A percentile compares a stretch with the other conserved stretches of the same genome.
phyloP scores from a whole-genome alignment of 75 land plant species.

The Selaginella tamariscina region DNA sequence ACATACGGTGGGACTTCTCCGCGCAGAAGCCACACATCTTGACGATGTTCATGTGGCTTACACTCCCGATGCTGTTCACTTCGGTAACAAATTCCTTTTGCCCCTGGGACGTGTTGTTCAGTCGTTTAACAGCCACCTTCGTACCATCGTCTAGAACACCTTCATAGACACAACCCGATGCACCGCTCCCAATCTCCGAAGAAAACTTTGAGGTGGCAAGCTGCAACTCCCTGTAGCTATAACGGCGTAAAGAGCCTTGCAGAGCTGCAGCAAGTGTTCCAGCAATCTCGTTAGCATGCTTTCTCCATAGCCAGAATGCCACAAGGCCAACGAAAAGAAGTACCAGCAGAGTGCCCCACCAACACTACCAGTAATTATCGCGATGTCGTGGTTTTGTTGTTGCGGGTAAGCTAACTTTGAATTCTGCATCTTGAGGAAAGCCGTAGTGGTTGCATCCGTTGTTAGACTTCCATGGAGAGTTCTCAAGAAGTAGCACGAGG shows the following conservation, averaged over 20 bases:
- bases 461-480: not conserved
- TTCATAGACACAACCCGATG: not conserved
- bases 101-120: not conserved
- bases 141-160: not conserved
- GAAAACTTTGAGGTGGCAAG: not conserved
- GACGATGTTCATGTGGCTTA: constrained; percentile 10
- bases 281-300: not conserved
- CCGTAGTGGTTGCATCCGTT: not conserved
- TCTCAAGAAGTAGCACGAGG: not conserved
- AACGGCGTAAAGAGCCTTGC: not conserved
- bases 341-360: not conserved
- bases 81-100: constrained; percentile 5
- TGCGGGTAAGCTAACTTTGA: not conserved
- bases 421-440: constrained; percentile 1
- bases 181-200: not conserved
- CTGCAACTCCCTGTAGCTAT: constrained; percentile 6
- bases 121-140: not conserved
- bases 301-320: not conserved
- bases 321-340: not conserved
- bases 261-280: not conserved
- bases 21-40: constrained; percentile 1
- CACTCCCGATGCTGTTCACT: not conserved
- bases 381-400: not conserved
- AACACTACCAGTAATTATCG: not conserved
- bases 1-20: not conserved